phyloP scores from a whole-genome alignment of 2,329 filamentous ascomycete species.

The Metarhizium robertsii region DNA sequence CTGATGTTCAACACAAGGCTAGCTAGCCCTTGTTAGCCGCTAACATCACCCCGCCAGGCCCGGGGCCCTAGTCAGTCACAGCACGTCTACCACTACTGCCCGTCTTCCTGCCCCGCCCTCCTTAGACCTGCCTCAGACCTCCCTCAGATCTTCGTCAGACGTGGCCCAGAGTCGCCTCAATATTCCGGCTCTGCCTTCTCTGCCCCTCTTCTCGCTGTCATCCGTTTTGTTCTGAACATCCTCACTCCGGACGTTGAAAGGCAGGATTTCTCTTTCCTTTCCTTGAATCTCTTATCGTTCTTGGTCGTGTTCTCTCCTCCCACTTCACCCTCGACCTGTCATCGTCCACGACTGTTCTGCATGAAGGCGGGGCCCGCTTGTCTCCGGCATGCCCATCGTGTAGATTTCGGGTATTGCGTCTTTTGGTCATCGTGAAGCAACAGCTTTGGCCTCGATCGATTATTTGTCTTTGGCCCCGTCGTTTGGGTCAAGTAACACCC shows the following conservation, averaged over 20 bases:
- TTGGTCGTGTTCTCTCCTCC: not conserved
- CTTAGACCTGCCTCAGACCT: not conserved
- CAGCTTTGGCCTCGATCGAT: not conserved
- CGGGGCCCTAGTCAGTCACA: not conserved
- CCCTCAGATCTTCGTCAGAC: not conserved
- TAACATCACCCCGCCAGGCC: not conserved
- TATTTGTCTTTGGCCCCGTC: not conserved
- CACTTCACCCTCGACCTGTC: not conserved
- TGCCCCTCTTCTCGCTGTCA: slow-evolving; percentile 1
- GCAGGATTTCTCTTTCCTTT: not conserved
- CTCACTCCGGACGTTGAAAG: not conserved
- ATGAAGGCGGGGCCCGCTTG: not conserved
- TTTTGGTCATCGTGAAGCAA: not conserved
- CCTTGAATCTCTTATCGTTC: not conserved
- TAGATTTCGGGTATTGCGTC: not conserved
- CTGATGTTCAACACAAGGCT: not conserved
- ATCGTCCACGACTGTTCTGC: not conserved
- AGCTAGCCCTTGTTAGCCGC: not conserved
- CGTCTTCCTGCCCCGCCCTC: slow-evolving; percentile 2
- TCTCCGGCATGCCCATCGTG: slow-evolving; percentile 1
- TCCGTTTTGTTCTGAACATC: not conserved
- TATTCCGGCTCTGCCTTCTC: not conserved
- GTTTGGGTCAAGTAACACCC: not conserved
- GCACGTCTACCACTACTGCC: not conserved
- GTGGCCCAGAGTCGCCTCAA: not conserved